Evolutionary conservation across 2,329 filamentous ascomycete genomes (phyloP), one percentile per base, ranked within the genome.

Genomic region (Fusarium pseudonygamai): DNA sequence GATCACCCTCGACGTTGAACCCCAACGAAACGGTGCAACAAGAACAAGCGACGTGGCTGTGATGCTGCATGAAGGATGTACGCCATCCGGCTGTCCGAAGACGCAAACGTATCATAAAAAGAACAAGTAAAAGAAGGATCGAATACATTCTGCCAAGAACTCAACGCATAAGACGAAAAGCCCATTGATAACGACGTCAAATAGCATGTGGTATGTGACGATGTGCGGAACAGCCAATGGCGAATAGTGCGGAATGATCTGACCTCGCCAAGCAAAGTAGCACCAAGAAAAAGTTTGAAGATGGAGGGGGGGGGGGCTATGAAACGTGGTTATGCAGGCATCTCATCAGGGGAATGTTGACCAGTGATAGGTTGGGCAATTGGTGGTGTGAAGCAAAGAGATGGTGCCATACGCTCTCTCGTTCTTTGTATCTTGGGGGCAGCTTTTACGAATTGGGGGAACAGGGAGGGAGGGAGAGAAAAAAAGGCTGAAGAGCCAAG

Each of bases 301-400:
- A 34, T 64, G 69, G 60, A 69, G 64, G 73, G 59, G 64, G 62
- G 64, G 73, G 59, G 64, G 62, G 57, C 46, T 39, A 57, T 52
- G 60, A 64, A 77, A 77, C 75, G 75, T 74, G 75, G 72, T 65
- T 65, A 61, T 71, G 74, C 60, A 56, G 59, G 61, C 61, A 74
- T 59, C 46, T 47, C 30, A 64, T 36, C 67, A 63, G 50, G 61
- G 59, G 61, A 60, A 73, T 59, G 40, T 46, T 34, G 6, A 32
- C 7, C 28, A 34, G n/a, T 73, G 47, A 73, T 71, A 73, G 70
- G 67, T 16, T 50, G 16, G 32, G 15, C 14, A 24, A 32, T 15
- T 36, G 36, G 53, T 49, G 58, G 55, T 69, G 62, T 69, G 50
- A 47, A 39, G 66, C 40, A n/a, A 18, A 20, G 18, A 39, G 56